A percentile compares a stretch with the other conserved stretches of the same genome.
Conservation (phyloP, 1,139 yeast species). For the Protomyces inundatus region DNA sequence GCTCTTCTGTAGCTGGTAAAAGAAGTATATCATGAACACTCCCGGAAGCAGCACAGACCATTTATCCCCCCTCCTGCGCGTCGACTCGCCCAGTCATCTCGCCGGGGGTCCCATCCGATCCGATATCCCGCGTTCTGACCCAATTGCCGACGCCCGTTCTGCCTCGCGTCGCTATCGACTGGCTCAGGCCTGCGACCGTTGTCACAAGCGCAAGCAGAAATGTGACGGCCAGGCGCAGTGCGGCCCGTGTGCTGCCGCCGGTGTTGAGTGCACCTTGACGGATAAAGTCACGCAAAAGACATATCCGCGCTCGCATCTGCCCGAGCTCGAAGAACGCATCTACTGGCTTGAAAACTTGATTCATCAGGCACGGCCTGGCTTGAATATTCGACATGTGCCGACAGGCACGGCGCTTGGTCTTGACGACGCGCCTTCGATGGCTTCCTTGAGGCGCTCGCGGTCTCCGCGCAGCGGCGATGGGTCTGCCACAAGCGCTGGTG, state of each 20-base stretch:
- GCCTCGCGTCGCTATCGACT: not conserved
- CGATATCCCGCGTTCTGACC: not conserved
- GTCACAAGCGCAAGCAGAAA: slow-evolving; percentile 19
- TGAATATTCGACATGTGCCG: not conserved
- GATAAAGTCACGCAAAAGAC: slow-evolving; percentile 19
- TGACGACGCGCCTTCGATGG: not conserved
- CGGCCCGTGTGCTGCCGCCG: slow-evolving; percentile 17
- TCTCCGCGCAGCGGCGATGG: not conserved
- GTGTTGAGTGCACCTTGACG: slow-evolving; percentile 22
- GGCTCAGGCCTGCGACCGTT: slow-evolving; percentile 2
- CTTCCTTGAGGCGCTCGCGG: not conserved
- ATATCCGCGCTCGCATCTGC: slow-evolving; percentile 15
- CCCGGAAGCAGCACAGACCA: too few species aligned
- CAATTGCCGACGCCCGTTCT: not conserved
- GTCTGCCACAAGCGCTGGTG: not conserved
- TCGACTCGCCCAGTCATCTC: not conserved
- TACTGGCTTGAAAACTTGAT: slow-evolving; percentile 14
- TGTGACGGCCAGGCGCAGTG: slow-evolving; percentile 24
- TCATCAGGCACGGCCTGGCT: slow-evolving; percentile 5
- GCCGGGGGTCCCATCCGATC: not conserved
- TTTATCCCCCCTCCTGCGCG: not conserved
- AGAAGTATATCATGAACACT: too few species aligned
- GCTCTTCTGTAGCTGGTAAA: too few species aligned
- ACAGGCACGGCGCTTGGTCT: slow-evolving; percentile 3
- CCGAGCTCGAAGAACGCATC: slow-evolving; percentile 23